phyloP scores from a whole-genome alignment of 345 rosid genomes.

The Arabidopsis suecica region DNA sequence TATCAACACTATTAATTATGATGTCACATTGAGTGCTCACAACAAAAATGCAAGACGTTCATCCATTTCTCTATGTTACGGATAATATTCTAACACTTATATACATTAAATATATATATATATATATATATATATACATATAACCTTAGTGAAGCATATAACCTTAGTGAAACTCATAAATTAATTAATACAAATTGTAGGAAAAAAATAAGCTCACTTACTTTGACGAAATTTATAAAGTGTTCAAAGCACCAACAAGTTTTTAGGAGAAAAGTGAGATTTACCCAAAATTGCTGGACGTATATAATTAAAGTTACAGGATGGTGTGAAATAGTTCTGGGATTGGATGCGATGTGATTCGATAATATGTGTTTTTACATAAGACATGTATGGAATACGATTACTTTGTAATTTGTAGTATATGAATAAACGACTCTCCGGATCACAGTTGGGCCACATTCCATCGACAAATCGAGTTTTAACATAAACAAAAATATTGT shows the following conservation, averaged over 20 bases:
- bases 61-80: too few species aligned
- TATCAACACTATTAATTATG: too few species aligned
- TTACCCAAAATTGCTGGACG: too few species aligned
- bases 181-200: too few species aligned
- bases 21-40: too few species aligned
- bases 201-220: too few species aligned
- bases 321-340: conserved; percentile 10
- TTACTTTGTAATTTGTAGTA: background rate
- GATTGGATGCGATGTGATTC: conserved; percentile 9
- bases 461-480: background rate
- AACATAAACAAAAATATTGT: background rate
- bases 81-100: background rate
- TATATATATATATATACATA: too few species aligned
- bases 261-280: background rate
- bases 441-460: conserved; percentile 29
- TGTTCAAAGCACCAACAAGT: background rate
- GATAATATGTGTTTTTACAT: conserved; percentile 18
- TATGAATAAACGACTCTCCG: conserved; percentile 32
- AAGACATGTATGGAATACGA: conserved; percentile 16
- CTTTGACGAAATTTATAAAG: too few species aligned
- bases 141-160: too few species aligned
- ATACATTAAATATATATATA: too few species aligned
- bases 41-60: too few species aligned
- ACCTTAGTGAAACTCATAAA: background rate
- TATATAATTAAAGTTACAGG: background rate